Conservation (phyloP, 2,329 filamentous ascomycete species). For the Sclerotinia sclerotiorum region DNA sequence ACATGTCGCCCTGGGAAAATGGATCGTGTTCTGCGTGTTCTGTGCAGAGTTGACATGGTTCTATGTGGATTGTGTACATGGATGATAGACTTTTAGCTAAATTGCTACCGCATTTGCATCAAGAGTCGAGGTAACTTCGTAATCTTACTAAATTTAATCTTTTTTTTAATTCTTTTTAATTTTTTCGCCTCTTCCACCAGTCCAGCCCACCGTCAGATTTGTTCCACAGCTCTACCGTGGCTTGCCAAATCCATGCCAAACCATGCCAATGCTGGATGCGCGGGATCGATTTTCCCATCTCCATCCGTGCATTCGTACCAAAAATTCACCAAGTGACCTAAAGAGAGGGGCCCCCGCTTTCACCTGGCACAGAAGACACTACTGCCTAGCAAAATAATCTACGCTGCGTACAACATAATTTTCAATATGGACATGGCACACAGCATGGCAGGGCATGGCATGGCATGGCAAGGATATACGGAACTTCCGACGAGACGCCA, state of each 20-base stretch:
- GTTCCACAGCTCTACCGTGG: background rate
- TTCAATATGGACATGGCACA: too few species aligned
- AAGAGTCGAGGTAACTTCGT: background rate
- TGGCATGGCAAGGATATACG: background rate
- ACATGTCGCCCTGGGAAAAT: constrained; percentile 14
- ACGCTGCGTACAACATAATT: too few species aligned
- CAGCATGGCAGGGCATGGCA: too few species aligned
- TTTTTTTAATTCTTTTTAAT: too few species aligned
- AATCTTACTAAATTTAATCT: background rate
- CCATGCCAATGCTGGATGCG: background rate
- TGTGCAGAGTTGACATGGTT: background rate
- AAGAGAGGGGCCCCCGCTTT: constrained; percentile 14
- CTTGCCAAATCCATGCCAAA: background rate
- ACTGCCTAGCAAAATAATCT: too few species aligned
- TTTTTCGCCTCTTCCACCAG: background rate
- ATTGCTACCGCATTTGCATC: background rate
- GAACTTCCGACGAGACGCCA: constrained; percentile 8
- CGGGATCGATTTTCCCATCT: constrained; percentile 17
- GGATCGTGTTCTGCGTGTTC: constrained; percentile 6
- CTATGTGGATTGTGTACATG: background rate
- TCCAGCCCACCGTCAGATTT: background rate
- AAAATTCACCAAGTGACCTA: constrained; percentile 9
- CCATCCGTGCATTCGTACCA: constrained; percentile 6
- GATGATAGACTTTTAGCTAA: background rate
- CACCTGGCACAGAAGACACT: background rate